Conservation (phyloP, 176 grass and related monocot genomes). For the Ampelocalamus luodianensis region DNA sequence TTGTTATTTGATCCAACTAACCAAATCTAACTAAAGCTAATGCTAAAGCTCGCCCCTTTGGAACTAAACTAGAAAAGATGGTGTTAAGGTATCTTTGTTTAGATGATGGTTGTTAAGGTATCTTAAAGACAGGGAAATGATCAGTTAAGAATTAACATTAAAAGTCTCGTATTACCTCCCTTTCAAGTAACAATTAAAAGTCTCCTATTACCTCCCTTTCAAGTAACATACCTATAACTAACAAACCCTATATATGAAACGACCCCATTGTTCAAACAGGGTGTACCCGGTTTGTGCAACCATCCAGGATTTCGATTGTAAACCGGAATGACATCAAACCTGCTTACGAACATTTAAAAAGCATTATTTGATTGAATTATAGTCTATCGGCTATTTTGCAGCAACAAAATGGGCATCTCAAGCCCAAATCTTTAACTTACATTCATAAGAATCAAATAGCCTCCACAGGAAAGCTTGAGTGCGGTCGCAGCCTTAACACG, state of each 20-base stretch:
- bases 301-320: too few relatives aligned
- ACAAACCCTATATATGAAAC: neutral
- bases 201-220: slow-evolving; percentile 34
- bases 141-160: slow-evolving; percentile 5
- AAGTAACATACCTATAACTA: slow-evolving; percentile 39
- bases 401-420: too few relatives aligned
- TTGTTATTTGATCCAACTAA: slow-evolving; percentile 39
- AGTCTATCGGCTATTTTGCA: too few relatives aligned
- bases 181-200: slow-evolving; percentile 44
- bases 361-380: too few relatives aligned
- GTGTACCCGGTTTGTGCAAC: too few relatives aligned
- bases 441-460: too few relatives aligned
- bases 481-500: too few relatives aligned
- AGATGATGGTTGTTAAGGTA: slow-evolving; percentile 31
- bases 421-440: too few relatives aligned
- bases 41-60: slow-evolving; percentile 12
- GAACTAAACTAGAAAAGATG: slow-evolving; percentile 12
- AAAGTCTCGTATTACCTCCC: slow-evolving; percentile 29
- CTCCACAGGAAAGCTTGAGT: too few relatives aligned
- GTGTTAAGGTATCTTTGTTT: slow-evolving; percentile 43
- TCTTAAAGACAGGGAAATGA: slow-evolving; percentile 45
- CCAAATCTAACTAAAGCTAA: slow-evolving; percentile 42
- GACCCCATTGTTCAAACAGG: too few relatives aligned
- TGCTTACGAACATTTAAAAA: too few relatives aligned
- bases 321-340: too few relatives aligned